Evolutionary conservation across 345 rosid species (phyloP), one percentile per base, ranked within the genome.

Genomic region (Eucalyptus regnans): DNA sequence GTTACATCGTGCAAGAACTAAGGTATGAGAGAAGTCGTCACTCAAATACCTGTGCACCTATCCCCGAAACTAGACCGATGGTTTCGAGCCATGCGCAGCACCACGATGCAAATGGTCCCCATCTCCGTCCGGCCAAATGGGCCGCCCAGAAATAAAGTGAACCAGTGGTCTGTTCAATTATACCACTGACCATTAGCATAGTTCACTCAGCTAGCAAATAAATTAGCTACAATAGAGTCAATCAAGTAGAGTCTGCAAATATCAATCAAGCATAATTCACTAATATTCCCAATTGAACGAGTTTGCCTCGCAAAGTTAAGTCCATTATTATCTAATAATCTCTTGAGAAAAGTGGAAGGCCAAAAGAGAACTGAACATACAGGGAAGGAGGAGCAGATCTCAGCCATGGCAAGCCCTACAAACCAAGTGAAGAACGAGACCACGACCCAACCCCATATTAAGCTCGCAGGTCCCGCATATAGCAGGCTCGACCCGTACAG

Each of bases 321-420:
- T 71, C 22, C 81, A 37, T 71, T 37, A 20, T 41, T 8, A 5
- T 71, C 83, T 6, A 25, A 37, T 18, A 76, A 76, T 76, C 43
- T 37, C 83, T 37, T 37, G 23, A 37, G 48, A 37, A 76, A 76
- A 76, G 83, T 5, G 83, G 5, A 9, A 51, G 87, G 27, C 13
- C 62, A 51, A 86, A 54, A 50, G 62, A 48, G 23, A 33, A 37
- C 10, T 37, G 8, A 18, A 91, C 92, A 60, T 83, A 94, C 96
- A 4, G 95, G 96, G 83, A 94, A 95, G 87, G 96, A 95, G 88
- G 95, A 95, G 86, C 96, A 95, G 90, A 95, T 94, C 92, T 95
- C 95, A 60, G 96, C 93, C 95, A 95, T 94, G 17, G 96, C 93
- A 43, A 94, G 86, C 56, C 95, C 95, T 49, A 94, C 94, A 90